Evolutionary conservation across 148 eudicot species (phyloP), one percentile per base, ranked within the genome.

Genomic region (Chenopodium berlandieri): DNA sequence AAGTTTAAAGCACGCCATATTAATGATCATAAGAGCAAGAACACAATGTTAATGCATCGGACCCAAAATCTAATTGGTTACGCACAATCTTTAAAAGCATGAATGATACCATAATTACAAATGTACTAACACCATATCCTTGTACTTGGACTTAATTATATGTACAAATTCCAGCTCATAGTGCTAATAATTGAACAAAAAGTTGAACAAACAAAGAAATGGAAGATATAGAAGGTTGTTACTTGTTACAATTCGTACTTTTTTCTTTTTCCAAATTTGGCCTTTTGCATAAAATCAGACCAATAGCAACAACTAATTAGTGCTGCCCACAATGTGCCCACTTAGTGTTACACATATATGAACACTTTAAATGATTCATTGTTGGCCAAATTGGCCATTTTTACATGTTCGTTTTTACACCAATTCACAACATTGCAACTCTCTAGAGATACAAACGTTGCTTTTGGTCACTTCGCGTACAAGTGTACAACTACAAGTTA

Each of bases 121-220:
- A 44, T 68, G 79, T 74, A 75, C n/a, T 37, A 79, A 23, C 73
- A 70, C 67, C 52, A 69, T 79, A 80, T 75, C 40, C 22, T 30
- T 70, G 75, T 70, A 40, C 22, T 30, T 70, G 71, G 80, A 69
- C 77, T 81, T 69, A 58, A 63, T 44, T 54, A 31, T 71, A 9
- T 80, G 83, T 75, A 80, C 16, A 48, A 46, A 71, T 32, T 81
- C 32, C 86, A 84, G 86, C 86, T 84, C 86, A 84, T 76, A 76
- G 27, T 40, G 77, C 40, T 72, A 81, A 84, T 84, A 81, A 84
- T 84, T 84, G 84, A 56, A 65, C 73, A 12, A 20, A 77, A 81
- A 52, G 22, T 52, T 62, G 44, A 58, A 83, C 40, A 75, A 73
- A 62, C 14, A 56, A 13, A 20, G n/a, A 47, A 32, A 70, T 56